A percentile compares a stretch with the other conserved stretches of the same genome.
Evolutionary conservation across 768 basidiomycete genomes (phyloP).

Genomic region (Agaricus blazei): DNA sequence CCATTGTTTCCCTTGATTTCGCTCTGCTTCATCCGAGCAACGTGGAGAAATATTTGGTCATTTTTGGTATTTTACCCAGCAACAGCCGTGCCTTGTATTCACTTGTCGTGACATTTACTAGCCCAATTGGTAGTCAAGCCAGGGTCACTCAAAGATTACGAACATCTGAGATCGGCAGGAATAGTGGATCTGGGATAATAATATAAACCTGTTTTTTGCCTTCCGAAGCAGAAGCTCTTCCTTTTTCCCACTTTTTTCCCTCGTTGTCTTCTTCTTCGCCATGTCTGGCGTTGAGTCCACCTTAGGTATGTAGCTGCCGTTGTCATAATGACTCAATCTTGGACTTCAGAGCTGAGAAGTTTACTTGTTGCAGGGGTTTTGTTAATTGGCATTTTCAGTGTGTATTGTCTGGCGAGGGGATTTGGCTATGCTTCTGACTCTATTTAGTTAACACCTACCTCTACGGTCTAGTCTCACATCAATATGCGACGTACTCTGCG

Average conservation of each 20-base stretch:
- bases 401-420: not conserved
- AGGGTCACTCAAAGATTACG: not conserved
- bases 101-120: too few relatives aligned
- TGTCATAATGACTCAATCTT: not conserved
- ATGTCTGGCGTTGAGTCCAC: constrained; percentile 10
- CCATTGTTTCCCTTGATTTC: too few relatives aligned
- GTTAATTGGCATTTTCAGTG: constrained; percentile 19
- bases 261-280: not conserved
- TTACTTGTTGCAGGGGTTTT: constrained; percentile 14
- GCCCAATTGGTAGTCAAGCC: too few relatives aligned
- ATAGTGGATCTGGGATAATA: not conserved
- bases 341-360: not conserved
- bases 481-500: constrained; percentile 12
- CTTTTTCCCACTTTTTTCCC: not conserved
- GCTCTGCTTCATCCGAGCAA: too few relatives aligned
- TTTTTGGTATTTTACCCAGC: not conserved
- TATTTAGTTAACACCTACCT: constrained; percentile 14
- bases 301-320: constrained; percentile 8
- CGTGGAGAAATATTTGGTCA: too few relatives aligned
- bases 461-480: constrained; percentile 14
- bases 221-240: not conserved
- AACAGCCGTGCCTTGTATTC: not conserved
- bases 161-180: not conserved
- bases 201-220: not conserved
- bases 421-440: not conserved